Evolutionary conservation across 2,329 filamentous ascomycete genomes (phyloP), one percentile per base, ranked within the genome.

Genomic region (Epichloe brachyelytri): DNA sequence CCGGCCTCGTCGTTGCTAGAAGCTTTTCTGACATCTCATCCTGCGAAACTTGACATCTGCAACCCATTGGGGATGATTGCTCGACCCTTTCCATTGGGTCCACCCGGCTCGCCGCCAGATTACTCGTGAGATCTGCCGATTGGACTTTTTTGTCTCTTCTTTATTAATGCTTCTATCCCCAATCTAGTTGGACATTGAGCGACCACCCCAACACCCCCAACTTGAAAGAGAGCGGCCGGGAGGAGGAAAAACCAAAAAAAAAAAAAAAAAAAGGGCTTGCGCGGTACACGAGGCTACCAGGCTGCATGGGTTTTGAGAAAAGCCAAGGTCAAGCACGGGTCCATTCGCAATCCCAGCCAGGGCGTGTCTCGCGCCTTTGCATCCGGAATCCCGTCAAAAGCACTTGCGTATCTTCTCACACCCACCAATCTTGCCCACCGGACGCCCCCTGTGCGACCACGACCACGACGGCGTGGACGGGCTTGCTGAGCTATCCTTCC

Each of bases 321-420:
- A 44, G 22, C 30, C 36, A 47, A 40, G 43, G 44, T 44, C 40
- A 15, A 49, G 45, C 48, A 50, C 40, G 48, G 45, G 40, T 51
- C 49, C 45, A 46, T 46, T 49, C 36, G 19, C 46, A 48, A 48
- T 38, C 52, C 52, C 46, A 53, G 52, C 51, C 49, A 48, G 47
- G 48, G 51, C 30, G 51, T 53, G 52, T 53, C 52, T 53, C 52
- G 52, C 52, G 52, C 52, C 44, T 49, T 43, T 51, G 49, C 43
- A 51, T 51, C 52, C 52, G 52, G 36, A 48, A 51, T 46, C 52
- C 52, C 46, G 37, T 50, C 52, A 51, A 48, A 33, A n/a, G 30
- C 30, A 46, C 38, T 41, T 7, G 44, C 33, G 48, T 50, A 36
- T 43, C 39, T 45, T 20, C 45, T 40, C 48, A 48, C 51, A 34